Conservation (phyloP, 2,329 filamentous ascomycete genomes). For the Chaetomiaceae sp. region DNA sequence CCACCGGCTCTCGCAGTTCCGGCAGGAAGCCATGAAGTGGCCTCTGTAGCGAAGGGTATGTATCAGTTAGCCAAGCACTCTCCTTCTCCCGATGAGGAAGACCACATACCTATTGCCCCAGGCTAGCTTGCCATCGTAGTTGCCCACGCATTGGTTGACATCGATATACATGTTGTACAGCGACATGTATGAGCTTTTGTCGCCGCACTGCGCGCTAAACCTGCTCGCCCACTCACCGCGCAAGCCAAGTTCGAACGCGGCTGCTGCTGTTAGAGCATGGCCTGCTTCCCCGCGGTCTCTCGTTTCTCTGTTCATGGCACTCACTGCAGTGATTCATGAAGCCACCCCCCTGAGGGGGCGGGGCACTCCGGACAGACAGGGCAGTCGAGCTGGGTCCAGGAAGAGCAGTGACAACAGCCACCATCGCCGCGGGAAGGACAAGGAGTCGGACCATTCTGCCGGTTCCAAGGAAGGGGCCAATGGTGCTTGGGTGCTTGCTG, state of each 20-base stretch:
- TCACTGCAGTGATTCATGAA: slow-evolving; percentile 4
- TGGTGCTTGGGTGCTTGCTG: no score
- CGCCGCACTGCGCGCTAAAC: not conserved
- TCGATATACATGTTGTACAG: not conserved
- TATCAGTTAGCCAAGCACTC: not conserved
- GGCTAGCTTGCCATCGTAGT: not conserved
- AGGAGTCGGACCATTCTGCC: not conserved
- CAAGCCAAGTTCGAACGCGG: not conserved
- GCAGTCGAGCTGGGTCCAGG: not conserved
- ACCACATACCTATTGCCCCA: slow-evolving; percentile 3
- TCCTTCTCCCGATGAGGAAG: not conserved
- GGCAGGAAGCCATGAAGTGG: not conserved
- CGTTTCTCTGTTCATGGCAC: not conserved
- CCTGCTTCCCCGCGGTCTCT: no score
- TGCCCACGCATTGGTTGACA: slow-evolving; percentile 5
- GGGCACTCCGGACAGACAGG: not conserved
- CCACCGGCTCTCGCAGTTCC: not conserved
- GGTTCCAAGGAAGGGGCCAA: no score
- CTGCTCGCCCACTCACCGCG: not conserved
- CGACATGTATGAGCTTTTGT: not conserved
- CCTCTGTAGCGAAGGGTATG: no score
- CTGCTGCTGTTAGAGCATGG: no score
- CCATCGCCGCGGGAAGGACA: not conserved
- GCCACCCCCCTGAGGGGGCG: not conserved
- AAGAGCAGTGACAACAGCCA: not conserved